Percentiles rank a stretch among this genome's conserved stretches.
Evolutionary conservation across 2,329 filamentous ascomycete genomes (phyloP).

Genomic region (Curvularia eragrostidis): DNA sequence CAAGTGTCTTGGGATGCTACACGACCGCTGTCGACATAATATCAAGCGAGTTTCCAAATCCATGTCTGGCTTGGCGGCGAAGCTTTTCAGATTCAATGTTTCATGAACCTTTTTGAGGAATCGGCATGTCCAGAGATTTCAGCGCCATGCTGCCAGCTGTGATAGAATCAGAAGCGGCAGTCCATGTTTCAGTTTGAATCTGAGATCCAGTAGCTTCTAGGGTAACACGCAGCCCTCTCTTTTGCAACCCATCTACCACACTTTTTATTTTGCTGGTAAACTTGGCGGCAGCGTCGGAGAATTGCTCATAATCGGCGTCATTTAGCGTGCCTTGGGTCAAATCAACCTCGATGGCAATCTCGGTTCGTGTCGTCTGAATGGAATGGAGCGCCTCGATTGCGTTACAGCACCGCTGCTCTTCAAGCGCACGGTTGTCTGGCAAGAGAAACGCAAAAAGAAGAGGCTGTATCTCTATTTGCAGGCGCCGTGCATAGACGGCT

Average conservation of each 20-base stretch:
- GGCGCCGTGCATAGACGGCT: constrained; percentile 17
- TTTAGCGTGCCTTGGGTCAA: constrained; percentile 9
- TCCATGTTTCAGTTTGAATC: background rate
- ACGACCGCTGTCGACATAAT: background rate
- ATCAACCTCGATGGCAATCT: constrained; percentile 18
- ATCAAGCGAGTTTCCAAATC: background rate
- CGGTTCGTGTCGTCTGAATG: constrained; percentile 12
- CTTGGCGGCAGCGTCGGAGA: constrained; percentile 4
- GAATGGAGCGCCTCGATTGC: constrained; percentile 10
- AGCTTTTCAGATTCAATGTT: background rate
- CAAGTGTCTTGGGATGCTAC: background rate
- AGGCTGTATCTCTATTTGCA: constrained; percentile 25
- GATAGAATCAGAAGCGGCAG: background rate
- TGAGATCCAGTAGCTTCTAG: background rate
- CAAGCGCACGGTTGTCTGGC: constrained; percentile 13
- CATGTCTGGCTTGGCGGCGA: background rate
- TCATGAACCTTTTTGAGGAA: background rate
- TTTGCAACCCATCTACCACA: constrained; percentile 2
- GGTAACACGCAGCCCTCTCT: constrained; percentile 8
- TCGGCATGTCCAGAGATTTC: background rate
- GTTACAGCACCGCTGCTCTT: constrained; percentile 11
- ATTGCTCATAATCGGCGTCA: constrained; percentile 10
- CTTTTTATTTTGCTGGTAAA: constrained; percentile 6
- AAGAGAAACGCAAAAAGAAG: constrained; percentile 14
- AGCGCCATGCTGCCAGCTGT: background rate